phyloP scores from a whole-genome alignment of 352 stramenopile species.

The Phytophthora megakarya region DNA sequence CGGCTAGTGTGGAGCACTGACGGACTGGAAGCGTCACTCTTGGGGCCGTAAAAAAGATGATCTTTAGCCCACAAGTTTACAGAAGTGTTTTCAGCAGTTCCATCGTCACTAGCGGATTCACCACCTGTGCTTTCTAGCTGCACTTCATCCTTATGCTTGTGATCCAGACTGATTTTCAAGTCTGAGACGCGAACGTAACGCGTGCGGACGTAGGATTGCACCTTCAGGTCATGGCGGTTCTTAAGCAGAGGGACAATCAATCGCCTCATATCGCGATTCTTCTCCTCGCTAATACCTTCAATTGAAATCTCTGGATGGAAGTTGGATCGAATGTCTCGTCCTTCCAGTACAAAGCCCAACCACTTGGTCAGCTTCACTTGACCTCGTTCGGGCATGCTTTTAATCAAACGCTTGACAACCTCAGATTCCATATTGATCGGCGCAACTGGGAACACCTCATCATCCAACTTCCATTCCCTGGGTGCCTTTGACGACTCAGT shows the following conservation, averaged over 20 bases:
- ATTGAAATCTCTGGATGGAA: slow-evolving; percentile 78
- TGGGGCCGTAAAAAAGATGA: slow-evolving; percentile 72
- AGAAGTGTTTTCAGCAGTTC: slow-evolving; percentile 12
- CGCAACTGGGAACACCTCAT: slow-evolving; percentile 66
- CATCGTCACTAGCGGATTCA: slow-evolving; percentile 23
- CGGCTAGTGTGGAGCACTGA: slow-evolving; percentile 64
- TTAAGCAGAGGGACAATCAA: slow-evolving; percentile 77
- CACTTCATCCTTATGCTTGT: slow-evolving; percentile 66
- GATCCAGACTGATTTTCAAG: slow-evolving; percentile 68
- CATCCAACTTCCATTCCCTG: slow-evolving; percentile 61
- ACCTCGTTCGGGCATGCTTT: slow-evolving; percentile 65
- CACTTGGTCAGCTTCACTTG: slow-evolving; percentile 75
- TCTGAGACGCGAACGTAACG: slow-evolving; percentile 68
- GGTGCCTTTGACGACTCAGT: slow-evolving; percentile 37
- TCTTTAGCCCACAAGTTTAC: slow-evolving; percentile 46
- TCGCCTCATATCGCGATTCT: slow-evolving; percentile 66
- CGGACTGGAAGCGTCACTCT: slow-evolving; percentile 58
- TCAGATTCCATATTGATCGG: slow-evolving; percentile 82
- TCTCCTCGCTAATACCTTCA: slow-evolving; percentile 65
- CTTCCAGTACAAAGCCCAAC: slow-evolving; percentile 73
- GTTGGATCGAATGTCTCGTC: slow-evolving; percentile 70
- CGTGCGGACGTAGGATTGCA: slow-evolving; percentile 64
- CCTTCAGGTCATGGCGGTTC: slow-evolving; percentile 70
- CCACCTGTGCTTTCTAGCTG: slow-evolving; percentile 43
- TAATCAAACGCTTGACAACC: slow-evolving; percentile 67